These are phyloP conservation scores for Arthrobotrys iridis DNA, from an alignment of 2,329 filamentous ascomycete genomes.

Conservation along the genomic window DNA sequence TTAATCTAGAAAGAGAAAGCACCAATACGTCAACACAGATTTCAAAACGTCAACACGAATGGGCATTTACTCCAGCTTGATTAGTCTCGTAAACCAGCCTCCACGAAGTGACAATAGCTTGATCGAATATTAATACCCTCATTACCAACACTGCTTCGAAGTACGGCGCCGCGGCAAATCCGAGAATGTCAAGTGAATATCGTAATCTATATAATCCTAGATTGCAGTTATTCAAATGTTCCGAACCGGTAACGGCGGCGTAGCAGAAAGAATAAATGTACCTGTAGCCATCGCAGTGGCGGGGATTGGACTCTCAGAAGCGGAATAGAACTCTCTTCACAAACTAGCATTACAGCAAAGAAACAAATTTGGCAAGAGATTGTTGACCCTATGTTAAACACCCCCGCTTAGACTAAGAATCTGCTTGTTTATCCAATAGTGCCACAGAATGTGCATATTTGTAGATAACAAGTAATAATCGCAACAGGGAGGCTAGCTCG, in stretches of 20 bases:
- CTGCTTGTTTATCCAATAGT: background rate
- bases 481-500: background rate
- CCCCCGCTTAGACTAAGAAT: background rate
- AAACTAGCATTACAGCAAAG: background rate
- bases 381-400: constrained; percentile 2
- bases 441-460: background rate
- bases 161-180: constrained; percentile 1
- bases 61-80: too few species aligned
- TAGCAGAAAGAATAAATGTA: background rate
- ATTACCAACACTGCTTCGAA: constrained; percentile 7
- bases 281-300: background rate
- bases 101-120: too few species aligned
- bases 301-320: constrained; percentile 7
- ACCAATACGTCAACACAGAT: background rate
- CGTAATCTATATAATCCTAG: constrained; percentile 8
- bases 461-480: background rate
- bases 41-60: constrained; percentile 7
- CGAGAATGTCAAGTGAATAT: constrained; percentile 33
- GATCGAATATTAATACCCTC: too few species aligned
- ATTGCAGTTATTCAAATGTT: background rate
- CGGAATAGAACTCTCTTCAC: background rate
- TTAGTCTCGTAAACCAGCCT: too few species aligned
- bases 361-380: background rate
- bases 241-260: background rate
- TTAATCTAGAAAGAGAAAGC: background rate